Evolutionary conservation across 176 grass and related monocot species (phyloP).

Genomic region (Puccinellia tenuiflora): DNA sequence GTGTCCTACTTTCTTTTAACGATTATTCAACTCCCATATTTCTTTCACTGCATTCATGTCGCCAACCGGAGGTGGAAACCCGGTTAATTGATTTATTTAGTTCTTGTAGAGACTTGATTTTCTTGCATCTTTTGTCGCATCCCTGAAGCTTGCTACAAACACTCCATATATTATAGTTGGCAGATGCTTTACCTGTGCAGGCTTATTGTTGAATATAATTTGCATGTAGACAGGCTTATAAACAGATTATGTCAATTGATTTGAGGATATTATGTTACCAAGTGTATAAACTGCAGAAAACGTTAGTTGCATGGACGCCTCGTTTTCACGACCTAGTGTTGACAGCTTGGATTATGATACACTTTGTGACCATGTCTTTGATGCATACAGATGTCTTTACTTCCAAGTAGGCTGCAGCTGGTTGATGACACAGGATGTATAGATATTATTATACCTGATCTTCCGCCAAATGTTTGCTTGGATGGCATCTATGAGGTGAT

Average conservation of each 20-base stretch:
- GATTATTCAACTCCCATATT: neutral
- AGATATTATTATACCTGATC: conserved; percentile 73
- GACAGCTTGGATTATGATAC: neutral
- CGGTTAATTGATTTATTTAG: neutral
- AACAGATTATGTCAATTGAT: neutral
- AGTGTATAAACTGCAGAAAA: neutral
- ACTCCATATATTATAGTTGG: neutral
- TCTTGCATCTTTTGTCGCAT: neutral
- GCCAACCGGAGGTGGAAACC: neutral
- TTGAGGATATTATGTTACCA: neutral
- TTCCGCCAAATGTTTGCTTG: conserved; percentile 34
- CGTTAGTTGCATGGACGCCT: neutral
- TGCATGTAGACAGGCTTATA: neutral
- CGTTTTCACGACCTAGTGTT: conserved; percentile 7
- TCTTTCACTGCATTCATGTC: neutral
- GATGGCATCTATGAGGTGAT: conserved; percentile 76
- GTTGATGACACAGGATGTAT: conserved; percentile 79
- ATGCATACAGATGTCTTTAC: conserved; percentile 55
- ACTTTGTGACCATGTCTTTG: conserved; percentile 20
- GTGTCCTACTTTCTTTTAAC: neutral
- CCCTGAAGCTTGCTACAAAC: neutral
- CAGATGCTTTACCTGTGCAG: neutral
- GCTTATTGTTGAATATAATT: conserved; percentile 2
- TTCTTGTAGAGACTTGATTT: neutral
- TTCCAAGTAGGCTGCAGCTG: conserved; percentile 65